phyloP scores from a whole-genome alignment of 106 monocot genomes.

The Dioscorea zingiberensis region DNA sequence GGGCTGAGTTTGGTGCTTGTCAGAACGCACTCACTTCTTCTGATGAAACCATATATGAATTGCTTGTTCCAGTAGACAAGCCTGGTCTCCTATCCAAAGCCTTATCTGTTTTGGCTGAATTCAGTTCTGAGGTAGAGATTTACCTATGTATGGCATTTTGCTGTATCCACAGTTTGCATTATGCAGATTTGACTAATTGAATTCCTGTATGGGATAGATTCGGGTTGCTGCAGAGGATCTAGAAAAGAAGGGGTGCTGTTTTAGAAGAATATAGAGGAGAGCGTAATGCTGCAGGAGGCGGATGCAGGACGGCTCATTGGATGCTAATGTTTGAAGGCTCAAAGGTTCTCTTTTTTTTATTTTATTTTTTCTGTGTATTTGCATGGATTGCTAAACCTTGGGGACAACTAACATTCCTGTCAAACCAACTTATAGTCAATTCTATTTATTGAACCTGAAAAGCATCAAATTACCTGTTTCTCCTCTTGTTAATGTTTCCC shows the following conservation, averaged over 20 bases:
- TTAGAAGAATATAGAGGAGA: slow-evolving; percentile 96
- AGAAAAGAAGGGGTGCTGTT: slow-evolving; percentile 95
- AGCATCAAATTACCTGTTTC: too few relatives aligned
- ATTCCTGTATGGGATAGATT: slow-evolving; percentile 38
- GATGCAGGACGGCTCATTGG: slow-evolving; percentile 99
- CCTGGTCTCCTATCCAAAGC: slow-evolving; percentile 85
- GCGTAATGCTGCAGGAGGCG: slow-evolving; percentile 90
- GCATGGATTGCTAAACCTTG: too few relatives aligned
- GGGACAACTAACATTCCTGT: too few relatives aligned
- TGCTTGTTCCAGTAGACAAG: slow-evolving; percentile 97
- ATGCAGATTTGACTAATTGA: neutral
- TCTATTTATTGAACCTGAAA: too few relatives aligned
- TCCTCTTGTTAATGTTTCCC: too few relatives aligned
- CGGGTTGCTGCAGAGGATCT: slow-evolving; percentile 77
- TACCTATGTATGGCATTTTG: neutral
- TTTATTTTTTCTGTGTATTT: neutral
- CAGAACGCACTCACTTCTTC: slow-evolving; percentile 97
- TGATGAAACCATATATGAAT: slow-evolving; percentile 97
- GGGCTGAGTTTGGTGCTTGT: slow-evolving; percentile 99
- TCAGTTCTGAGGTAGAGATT: slow-evolving; percentile 85
- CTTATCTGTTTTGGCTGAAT: slow-evolving; percentile 93
- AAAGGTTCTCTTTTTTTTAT: slow-evolving; percentile 40
- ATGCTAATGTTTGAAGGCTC: slow-evolving; percentile 90
- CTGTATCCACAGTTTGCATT: neutral
- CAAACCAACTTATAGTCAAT: too few relatives aligned